phyloP scores from a whole-genome alignment of 306 rosid species.

The Vicia sativa region DNA sequence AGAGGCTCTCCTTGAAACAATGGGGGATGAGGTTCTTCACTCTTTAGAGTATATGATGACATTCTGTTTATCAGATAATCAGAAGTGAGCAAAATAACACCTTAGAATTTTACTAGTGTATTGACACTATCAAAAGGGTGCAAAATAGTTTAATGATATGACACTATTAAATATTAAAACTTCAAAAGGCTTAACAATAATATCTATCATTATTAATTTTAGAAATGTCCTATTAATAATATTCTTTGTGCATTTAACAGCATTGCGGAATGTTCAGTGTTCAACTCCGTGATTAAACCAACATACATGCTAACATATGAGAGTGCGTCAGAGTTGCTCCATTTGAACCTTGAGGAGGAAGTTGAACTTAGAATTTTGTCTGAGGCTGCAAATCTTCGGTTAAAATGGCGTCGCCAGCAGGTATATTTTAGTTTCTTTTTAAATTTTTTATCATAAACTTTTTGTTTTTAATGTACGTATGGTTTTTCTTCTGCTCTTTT shows the following conservation, averaged over 20 bases:
- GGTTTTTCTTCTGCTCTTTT: background rate
- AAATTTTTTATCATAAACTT: background rate
- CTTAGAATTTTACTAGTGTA: background rate
- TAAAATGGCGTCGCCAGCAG: constrained; percentile 85
- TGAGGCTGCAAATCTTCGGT: constrained; percentile 86
- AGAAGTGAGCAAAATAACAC: background rate
- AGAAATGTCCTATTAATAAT: constrained; percentile 22
- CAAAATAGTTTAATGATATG: background rate
- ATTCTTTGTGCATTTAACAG: constrained; percentile 49
- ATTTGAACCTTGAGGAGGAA: constrained; percentile 89
- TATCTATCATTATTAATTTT: constrained; percentile 13
- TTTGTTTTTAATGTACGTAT: constrained; percentile 18
- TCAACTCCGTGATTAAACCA: constrained; percentile 83
- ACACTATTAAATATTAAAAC: background rate
- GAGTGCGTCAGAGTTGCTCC: constrained; percentile 92
- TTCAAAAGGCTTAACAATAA: constrained; percentile 7
- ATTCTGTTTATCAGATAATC: background rate
- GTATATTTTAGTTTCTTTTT: constrained; percentile 45
- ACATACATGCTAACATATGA: constrained; percentile 97
- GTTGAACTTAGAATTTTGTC: constrained; percentile 76
- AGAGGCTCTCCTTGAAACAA: background rate
- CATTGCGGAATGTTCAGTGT: constrained; percentile 90
- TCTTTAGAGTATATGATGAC: background rate
- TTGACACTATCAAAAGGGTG: background rate
- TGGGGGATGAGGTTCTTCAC: background rate